Conservation (phyloP, 1,139 yeast genomes). For the Magnusiomyces fungicola region DNA sequence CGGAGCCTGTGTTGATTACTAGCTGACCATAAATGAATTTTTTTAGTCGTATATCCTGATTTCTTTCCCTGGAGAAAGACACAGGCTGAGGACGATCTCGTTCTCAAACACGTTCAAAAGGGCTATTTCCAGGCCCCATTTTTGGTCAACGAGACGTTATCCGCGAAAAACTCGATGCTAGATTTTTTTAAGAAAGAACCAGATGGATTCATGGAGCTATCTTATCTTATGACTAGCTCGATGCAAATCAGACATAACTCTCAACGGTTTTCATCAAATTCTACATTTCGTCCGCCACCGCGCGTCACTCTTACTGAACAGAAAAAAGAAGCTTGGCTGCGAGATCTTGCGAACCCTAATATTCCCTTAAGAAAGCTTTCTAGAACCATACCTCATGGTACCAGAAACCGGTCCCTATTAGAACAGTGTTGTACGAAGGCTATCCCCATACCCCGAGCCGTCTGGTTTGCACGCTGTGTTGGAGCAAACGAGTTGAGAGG, state of each 20-base stretch:
- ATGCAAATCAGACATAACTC: constrained; percentile 57
- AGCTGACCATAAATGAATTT: not conserved
- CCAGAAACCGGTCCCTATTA: constrained; percentile 60
- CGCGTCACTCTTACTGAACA: constrained; percentile 84
- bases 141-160: constrained; percentile 45
- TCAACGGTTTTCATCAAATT: constrained; percentile 50
- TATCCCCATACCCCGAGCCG: constrained; percentile 69
- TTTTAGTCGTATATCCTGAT: constrained; percentile 53
- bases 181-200: constrained; percentile 36
- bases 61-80: constrained; percentile 64
- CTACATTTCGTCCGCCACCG: constrained; percentile 70
- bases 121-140: constrained; percentile 51
- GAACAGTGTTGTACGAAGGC: constrained; percentile 61
- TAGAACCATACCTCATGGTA: constrained; percentile 86
- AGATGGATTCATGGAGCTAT: constrained; percentile 50
- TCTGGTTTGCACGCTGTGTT: constrained; percentile 87
- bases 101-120: constrained; percentile 46
- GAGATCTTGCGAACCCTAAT: constrained; percentile 61
- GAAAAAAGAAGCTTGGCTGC: constrained; percentile 77
- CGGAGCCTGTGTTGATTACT: too few relatives aligned
- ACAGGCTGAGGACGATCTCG: constrained; percentile 45
- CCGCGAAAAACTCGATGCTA: constrained; percentile 26
- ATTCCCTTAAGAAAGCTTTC: constrained; percentile 63
- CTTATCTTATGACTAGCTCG: constrained; percentile 55
- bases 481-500: constrained; percentile 74